Evolutionary conservation across 768 basidiomycete genomes (phyloP).

Genomic region (Clathrus columnatus): DNA sequence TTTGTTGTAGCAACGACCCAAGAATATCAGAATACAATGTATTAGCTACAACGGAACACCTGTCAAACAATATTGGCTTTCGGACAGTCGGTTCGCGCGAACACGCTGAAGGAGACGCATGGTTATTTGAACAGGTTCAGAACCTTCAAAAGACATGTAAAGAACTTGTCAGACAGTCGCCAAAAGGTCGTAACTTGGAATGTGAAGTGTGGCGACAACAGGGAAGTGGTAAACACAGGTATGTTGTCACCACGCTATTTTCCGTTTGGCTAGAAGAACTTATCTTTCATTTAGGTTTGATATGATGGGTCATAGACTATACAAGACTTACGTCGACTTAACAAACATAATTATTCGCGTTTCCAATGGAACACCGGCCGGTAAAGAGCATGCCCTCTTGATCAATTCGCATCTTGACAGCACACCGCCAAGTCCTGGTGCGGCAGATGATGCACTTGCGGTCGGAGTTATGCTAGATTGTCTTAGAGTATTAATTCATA

Average conservation of each 20-base stretch:
- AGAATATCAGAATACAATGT: conserved; percentile 60
- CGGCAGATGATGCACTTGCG: conserved; percentile 54
- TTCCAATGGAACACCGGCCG: conserved; percentile 61
- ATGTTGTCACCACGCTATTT: conserved; percentile 20
- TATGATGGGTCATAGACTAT: conserved; percentile 73
- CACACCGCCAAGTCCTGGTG: conserved; percentile 71
- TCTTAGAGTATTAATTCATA: conserved; percentile 65
- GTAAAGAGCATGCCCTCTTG: conserved; percentile 76
- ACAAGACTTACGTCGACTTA: conserved; percentile 83
- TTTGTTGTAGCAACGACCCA: conserved; percentile 4
- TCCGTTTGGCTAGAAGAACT: too few relatives aligned
- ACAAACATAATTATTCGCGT: conserved; percentile 84
- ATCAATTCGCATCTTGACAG: conserved; percentile 88
- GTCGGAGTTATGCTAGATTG: conserved; percentile 91
- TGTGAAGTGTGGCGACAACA: conserved; percentile 90
- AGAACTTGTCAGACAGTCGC: conserved; percentile 28
- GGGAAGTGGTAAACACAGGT: conserved; percentile 85
- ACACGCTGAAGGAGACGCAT: conserved; percentile 76
- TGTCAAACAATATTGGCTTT: conserved; percentile 85
- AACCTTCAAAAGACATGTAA: conserved; percentile 57
- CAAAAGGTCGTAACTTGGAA: conserved; percentile 49
- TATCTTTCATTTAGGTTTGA: conserved; percentile 54
- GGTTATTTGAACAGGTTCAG: conserved; percentile 65
- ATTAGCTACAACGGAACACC: conserved; percentile 49
- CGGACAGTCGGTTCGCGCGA: conserved; percentile 87